Base-by-base conservation (phyloP, 257 asterid species). In the Fraxinus excelsior region DNA sequence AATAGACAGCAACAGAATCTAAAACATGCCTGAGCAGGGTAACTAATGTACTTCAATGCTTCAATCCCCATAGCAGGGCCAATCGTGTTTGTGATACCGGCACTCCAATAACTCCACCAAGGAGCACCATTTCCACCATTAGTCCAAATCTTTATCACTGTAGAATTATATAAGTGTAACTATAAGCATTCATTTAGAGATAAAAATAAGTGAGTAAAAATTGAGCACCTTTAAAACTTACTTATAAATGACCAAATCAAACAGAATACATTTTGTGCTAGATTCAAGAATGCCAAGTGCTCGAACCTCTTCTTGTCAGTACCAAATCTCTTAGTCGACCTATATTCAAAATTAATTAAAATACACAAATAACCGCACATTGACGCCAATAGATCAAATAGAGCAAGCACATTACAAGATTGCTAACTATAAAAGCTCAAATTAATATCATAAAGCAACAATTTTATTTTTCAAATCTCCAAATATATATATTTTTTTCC, bases 91-190 rank as follows among this genome's bases (percentile, higher is more conserved):
- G 97, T 90, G 42, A 93, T 90, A 71, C 99, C 98, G 83, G 97
- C 99, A 85, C 98, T 91, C 99, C 99, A 96, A 66, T 93, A 93
- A 84, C 95, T 93, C 99, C 98, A 91, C 99, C 97, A 93, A 0
- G 98, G 99, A 82, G 98, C 97, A 70, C 97, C 97, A 16, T 82
- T 83, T 60, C 91, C 89, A 74, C 90, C 91, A 80, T 86, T 82
- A 10, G 98, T 88, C 99, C 98, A 93, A 76, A 95, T 79, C 85
- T 81, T 92, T 58, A 92, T 82, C 98, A 94, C 99, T 94, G 81
- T 80, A 79, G 70, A 76, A 76, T 44, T 76, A 71, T 6, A 62
- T 75, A 19, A 73, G 31, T 49, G 76, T 11, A 70, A 72, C 53
- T 53, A 32, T 62, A 73, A 68, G 42, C 72, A 71, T 31, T 13